A percentile compares a stretch with the other conserved stretches of the same genome.
phyloP scores from a whole-genome alignment of 2,329 filamentous ascomycete genomes.

The Didymella arachidicola region DNA sequence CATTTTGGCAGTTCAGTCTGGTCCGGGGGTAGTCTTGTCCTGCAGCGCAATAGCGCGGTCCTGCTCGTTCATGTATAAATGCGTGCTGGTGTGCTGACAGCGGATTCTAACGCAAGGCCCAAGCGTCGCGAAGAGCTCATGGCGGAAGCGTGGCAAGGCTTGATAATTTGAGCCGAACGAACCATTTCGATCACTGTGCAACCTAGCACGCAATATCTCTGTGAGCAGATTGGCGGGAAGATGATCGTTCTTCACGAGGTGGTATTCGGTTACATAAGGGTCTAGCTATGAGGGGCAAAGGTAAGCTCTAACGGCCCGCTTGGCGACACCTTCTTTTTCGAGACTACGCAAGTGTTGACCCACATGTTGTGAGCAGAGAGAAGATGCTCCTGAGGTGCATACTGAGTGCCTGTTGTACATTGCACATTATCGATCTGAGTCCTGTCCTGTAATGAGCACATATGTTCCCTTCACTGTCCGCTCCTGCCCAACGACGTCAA shows the following conservation, averaged over 20 bases:
- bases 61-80: slow-evolving; percentile 1
- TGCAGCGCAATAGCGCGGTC: neutral
- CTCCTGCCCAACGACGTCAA: neutral
- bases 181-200: slow-evolving; percentile 16
- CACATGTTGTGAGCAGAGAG: neutral
- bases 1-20: neutral
- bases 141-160: slow-evolving; percentile 29
- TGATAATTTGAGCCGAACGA: slow-evolving; percentile 12
- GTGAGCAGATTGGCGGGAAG: slow-evolving; percentile 28
- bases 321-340: neutral
- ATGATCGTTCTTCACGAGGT: slow-evolving; percentile 11
- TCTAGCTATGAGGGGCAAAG: slow-evolving; percentile 6
- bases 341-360: neutral
- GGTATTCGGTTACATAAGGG: slow-evolving; percentile 10
- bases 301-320: slow-evolving; percentile 4
- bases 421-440: neutral
- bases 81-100: neutral
- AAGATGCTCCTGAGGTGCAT: neutral
- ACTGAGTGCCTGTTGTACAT: neutral
- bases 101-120: slow-evolving; percentile 8
- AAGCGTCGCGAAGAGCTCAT: slow-evolving; percentile 30
- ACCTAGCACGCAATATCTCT: slow-evolving; percentile 35
- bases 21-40: neutral
- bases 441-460: neutral
- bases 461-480: neutral